Evolutionary conservation across 176 grass and related monocot species (phyloP).

Genomic region (Thalia dealbata): DNA sequence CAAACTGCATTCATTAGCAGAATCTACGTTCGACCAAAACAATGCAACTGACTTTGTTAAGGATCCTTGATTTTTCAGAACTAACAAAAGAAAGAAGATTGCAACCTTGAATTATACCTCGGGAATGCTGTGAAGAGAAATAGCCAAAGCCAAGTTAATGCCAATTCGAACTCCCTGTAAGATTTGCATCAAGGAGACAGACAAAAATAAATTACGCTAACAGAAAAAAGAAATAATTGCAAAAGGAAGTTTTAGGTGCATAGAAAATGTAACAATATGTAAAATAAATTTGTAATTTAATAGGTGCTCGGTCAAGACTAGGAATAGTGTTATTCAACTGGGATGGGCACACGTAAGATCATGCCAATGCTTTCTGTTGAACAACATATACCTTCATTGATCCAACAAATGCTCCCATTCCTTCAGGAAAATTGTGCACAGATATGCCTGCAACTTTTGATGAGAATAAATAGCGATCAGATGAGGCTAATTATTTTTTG

Average conservation of each 20-base stretch:
- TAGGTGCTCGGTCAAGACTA: not conserved
- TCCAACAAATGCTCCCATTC: constrained; percentile 94
- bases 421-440: constrained; percentile 93
- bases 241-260: not conserved
- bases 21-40: not conserved
- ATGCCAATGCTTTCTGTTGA: constrained; percentile 7
- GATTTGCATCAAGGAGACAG: constrained; percentile 15
- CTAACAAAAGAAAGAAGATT: not conserved
- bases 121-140: constrained; percentile 93
- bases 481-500: constrained; percentile 11
- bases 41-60: not conserved
- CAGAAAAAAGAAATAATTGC: not conserved
- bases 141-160: constrained; percentile 78
- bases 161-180: constrained; percentile 79
- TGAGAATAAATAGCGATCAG: constrained; percentile 20
- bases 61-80: not conserved
- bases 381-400: constrained; percentile 63
- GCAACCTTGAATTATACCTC: constrained; percentile 41
- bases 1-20: not conserved
- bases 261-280: not conserved
- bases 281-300: not conserved
- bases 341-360: not conserved
- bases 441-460: constrained; percentile 56
- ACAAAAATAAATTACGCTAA: not conserved
- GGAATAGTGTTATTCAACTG: not conserved